These are phyloP conservation scores for Circinella umbellata DNA, from an alignment of 371 early-diverging fungal species.

Conservation along the genomic window DNA sequence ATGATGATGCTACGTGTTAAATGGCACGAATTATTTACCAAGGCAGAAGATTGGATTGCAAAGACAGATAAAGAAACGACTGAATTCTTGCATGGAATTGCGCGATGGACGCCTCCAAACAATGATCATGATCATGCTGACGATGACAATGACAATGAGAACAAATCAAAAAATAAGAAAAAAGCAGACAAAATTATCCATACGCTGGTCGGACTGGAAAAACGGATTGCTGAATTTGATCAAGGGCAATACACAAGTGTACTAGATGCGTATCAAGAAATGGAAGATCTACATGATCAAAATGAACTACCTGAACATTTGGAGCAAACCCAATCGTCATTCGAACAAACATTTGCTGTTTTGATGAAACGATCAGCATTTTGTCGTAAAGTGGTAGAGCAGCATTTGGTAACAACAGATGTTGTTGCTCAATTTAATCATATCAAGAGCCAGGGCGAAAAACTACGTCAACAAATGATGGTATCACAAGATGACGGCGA, in stretches of 20 bases:
- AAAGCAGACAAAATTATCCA: slow-evolving; percentile 21
- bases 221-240: slow-evolving; percentile 27
- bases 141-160: not conserved
- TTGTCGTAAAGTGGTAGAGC: slow-evolving; percentile 47
- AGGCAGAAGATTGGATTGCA: slow-evolving; percentile 26
- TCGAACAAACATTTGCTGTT: slow-evolving; percentile 32
- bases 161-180: not conserved
- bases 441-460: slow-evolving; percentile 25
- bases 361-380: slow-evolving; percentile 46
- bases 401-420: slow-evolving; percentile 37
- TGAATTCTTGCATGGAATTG: slow-evolving; percentile 21
- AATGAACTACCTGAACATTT: slow-evolving; percentile 5
- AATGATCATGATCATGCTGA: not conserved
- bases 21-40: slow-evolving; percentile 36
- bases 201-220: slow-evolving; percentile 21
- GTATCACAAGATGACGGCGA: not conserved
- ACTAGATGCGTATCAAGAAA: slow-evolving; percentile 37
- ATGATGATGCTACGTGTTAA: slow-evolving; percentile 27
- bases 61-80: slow-evolving; percentile 19
- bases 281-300: slow-evolving; percentile 10
- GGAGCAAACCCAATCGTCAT: slow-evolving; percentile 27
- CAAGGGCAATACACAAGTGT: slow-evolving; percentile 27
- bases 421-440: slow-evolving; percentile 21
- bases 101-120: not conserved
- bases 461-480: slow-evolving; percentile 23